A percentile compares a stretch with the other conserved stretches of the same genome.
Evolutionary conservation across 1,284 basidiomycete species (phyloP).

Genomic region (Termitomyces sp.): DNA sequence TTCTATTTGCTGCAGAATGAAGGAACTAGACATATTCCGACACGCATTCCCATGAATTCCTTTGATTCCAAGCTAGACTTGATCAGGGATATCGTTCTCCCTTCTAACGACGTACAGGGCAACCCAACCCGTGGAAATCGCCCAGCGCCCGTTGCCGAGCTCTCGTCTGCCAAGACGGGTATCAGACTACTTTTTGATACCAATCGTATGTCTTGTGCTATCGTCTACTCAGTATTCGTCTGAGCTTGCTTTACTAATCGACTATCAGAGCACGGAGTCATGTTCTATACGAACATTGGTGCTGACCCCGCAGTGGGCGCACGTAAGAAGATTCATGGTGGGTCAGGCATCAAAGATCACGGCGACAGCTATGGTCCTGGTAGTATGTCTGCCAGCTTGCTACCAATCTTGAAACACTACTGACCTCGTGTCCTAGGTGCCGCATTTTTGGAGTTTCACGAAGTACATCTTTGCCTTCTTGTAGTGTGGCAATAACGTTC

Average conservation of each 20-base stretch:
- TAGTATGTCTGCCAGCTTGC: conserved; percentile 33
- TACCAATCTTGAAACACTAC: background rate
- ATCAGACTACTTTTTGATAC: conserved; percentile 57
- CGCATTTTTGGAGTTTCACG: conserved; percentile 73
- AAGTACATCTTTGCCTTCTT: conserved; percentile 30
- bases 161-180: conserved; percentile 55
- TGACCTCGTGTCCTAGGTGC: conserved; percentile 37
- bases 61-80: conserved; percentile 37
- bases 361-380: conserved; percentile 58
- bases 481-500: background rate
- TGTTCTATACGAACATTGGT: conserved; percentile 65
- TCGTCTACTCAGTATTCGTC: background rate
- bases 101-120: conserved; percentile 23
- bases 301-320: conserved; percentile 42
- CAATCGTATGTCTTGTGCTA: conserved; percentile 49
- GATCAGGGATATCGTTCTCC: conserved; percentile 42
- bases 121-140: conserved; percentile 20
- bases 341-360: conserved; percentile 50
- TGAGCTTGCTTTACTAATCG: background rate
- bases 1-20: conserved; percentile 51
- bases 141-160: conserved; percentile 43
- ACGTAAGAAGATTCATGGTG: conserved; percentile 71
- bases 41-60: conserved; percentile 32
- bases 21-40: conserved; percentile 28
- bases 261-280: conserved; percentile 57